Base-by-base conservation (phyloP, 1,139 yeast species). In the Debaryomycetaceae sp. region DNA sequence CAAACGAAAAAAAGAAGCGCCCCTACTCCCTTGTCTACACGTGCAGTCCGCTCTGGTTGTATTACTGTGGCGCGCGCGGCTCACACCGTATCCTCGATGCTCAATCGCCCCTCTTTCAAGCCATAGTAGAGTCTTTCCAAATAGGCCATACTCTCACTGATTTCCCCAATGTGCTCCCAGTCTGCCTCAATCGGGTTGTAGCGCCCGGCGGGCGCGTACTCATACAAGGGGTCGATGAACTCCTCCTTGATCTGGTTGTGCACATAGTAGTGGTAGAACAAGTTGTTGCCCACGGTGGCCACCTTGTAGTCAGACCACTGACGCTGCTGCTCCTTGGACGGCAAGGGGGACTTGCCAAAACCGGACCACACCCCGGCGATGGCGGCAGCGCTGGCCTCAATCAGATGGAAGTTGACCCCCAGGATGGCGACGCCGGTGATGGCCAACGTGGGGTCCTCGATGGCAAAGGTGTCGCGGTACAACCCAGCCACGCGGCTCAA, bases 321-420 rank as follows among this genome's bases (percentile, higher is more conserved):
- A 17, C 32, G 35, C 39, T 58, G 66, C 20, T 53, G 62, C 27
- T 50, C 49, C 21, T 45, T 40, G 0, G 55, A 30, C 3, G 67
- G 67, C 10, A 27, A 19, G 17, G 20, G 32, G 26, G 58, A 45
- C 4, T 39, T 26, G 14, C 36, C 39, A 20, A 51, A 46, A 9
- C 54, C 57, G 4, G 63, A 57, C 72, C 73, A 67, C 4, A 65
- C 65, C 6, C 74, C 74, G 9, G 73, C 71, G 25, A 67, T 49
- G 0, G 71, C 69, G 13, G 69, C 63, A 2, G 70, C 64, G 39
- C 57, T 51, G 4, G 65, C 57, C 40, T 68, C 75, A 24, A 67
- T 61, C 3, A 66, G 51, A 34, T 61, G 60, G 47, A 68, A 67
- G 36, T 63, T 63, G 17, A 65, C 43, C 3, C 64, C 58, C 9